phyloP scores from a whole-genome alignment of 129 eudicot species.

The Silybum marianum region DNA sequence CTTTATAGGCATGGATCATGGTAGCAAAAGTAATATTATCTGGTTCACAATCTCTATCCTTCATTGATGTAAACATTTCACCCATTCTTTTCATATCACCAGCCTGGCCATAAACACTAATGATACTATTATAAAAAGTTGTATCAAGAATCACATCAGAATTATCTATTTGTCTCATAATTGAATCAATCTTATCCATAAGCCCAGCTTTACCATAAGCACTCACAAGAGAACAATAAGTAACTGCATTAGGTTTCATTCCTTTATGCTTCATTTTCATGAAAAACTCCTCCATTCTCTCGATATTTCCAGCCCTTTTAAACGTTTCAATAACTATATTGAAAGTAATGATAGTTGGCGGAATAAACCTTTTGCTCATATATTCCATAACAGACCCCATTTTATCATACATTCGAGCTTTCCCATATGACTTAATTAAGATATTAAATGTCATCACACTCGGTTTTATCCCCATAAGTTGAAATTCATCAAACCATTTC shows the following conservation, averaged over 20 bases:
- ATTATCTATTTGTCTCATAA: constrained; percentile 83
- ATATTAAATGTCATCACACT: constrained; percentile 75
- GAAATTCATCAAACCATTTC: constrained; percentile 90
- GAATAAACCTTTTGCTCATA: constrained; percentile 76
- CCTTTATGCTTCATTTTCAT: constrained; percentile 88
- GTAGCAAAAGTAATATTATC: constrained; percentile 77
- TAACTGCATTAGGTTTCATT: constrained; percentile 79
- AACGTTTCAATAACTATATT: constrained; percentile 66
- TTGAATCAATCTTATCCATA: constrained; percentile 62
- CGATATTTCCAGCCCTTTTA: constrained; percentile 52
- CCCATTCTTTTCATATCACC: constrained; percentile 67
- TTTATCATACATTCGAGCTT: constrained; percentile 62
- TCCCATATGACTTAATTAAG: constrained; percentile 83
- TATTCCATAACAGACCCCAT: constrained; percentile 71
- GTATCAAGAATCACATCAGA: constrained; percentile 85
- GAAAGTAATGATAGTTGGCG: constrained; percentile 71
- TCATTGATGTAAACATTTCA: constrained; percentile 67
- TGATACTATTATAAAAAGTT: constrained; percentile 67
- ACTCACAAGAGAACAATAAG: constrained; percentile 77
- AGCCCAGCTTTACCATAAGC: constrained; percentile 78
- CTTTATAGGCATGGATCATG: constrained; percentile 65
- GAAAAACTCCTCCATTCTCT: constrained; percentile 77
- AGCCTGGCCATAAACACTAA: constrained; percentile 68
- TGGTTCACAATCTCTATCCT: constrained; percentile 63
- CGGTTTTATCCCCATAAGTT: constrained; percentile 72